Evolutionary conservation across 148 eudicot genomes (phyloP), one percentile per base, ranked within the genome.

Genomic region (Limonium bicolor): DNA sequence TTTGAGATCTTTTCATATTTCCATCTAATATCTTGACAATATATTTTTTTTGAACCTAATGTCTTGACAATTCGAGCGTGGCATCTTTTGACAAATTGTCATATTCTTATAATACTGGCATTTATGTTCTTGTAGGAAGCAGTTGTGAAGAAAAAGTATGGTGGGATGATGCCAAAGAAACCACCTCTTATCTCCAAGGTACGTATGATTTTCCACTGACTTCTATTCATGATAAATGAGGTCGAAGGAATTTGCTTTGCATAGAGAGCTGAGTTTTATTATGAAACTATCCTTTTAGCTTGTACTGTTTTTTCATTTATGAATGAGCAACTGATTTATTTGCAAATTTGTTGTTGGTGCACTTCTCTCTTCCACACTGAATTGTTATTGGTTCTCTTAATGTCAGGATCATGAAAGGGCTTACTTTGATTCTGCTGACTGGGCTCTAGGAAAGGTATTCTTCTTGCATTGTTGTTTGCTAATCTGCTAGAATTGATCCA

Each of bases 141-240:
- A 65, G 73, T 54, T 44, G 37, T 80, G 5, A 88, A 88, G 68
- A 88, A 69, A 25, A 88, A 83, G 66, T 88, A 88, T 51, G 97
- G 97, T 23, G 97, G 97, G 44, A 71, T 88, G 26, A 12, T 80
- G 55, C 97, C 94, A 14, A 88, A 80, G 68, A 88, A 80, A 66
- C 80, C 80, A 46, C 97, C 97, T 46, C 82, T 88, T n/a, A 83
- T 88, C 56, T 83, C 94, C 25, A 88, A 83, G 94, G 96, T 83
- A 55, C 28, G 14, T n/a, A n/a, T n/a, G n/a, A n/a, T n/a, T n/a
- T n/a, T n/a, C n/a, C n/a, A n/a, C n/a, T n/a, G n/a, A n/a, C n/a
- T n/a, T n/a, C n/a, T n/a, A n/a, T n/a, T n/a, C n/a, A n/a, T n/a
- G n/a, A n/a, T n/a, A n/a, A n/a, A n/a, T 3, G 14, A 34, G 14